Conservation (phyloP, 1,284 basidiomycete species). For the Calocybe gambosa region DNA sequence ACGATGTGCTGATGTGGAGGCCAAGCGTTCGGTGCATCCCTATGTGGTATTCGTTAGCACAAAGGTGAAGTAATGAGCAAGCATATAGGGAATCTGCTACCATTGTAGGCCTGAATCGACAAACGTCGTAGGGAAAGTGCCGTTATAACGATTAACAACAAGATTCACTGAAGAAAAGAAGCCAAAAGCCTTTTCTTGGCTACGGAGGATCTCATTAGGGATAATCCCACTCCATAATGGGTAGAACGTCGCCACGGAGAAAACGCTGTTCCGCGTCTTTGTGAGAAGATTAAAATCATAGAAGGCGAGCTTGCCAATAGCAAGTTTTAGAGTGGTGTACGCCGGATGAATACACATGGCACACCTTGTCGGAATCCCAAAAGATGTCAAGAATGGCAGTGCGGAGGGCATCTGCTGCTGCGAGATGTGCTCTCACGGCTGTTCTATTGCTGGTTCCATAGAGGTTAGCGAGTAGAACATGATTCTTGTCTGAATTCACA, state of each 20-base stretch:
- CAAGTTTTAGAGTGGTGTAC: background rate
- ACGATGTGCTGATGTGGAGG: conserved; percentile 84
- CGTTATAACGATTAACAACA: conserved; percentile 80
- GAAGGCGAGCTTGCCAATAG: conserved; percentile 58
- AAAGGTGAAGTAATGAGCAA: background rate
- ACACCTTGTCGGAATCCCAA: conserved; percentile 69
- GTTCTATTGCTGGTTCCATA: conserved; percentile 46
- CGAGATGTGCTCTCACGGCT: conserved; percentile 48
- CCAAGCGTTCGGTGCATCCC: conserved; percentile 77
- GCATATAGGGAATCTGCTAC: conserved; percentile 26
- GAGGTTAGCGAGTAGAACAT: conserved; percentile 56
- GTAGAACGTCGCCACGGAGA: conserved; percentile 73
- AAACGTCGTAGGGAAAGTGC: conserved; percentile 72
- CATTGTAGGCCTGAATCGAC: conserved; percentile 78
- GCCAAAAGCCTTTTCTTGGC: conserved; percentile 58
- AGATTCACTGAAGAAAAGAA: conserved; percentile 72
- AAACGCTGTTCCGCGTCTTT: conserved; percentile 57
- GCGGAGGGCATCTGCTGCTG: conserved; percentile 52
- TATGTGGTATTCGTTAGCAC: conserved; percentile 18
- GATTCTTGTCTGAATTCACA: conserved; percentile 50
- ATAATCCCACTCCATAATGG: conserved; percentile 86
- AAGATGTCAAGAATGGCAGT: conserved; percentile 77
- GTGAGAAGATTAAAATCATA: conserved; percentile 81
- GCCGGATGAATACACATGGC: background rate
- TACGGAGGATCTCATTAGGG: conserved; percentile 60